These are phyloP conservation scores for Carex kokanica DNA, from an alignment of 176 grass and related monocot genomes.

Conservation along the genomic window DNA sequence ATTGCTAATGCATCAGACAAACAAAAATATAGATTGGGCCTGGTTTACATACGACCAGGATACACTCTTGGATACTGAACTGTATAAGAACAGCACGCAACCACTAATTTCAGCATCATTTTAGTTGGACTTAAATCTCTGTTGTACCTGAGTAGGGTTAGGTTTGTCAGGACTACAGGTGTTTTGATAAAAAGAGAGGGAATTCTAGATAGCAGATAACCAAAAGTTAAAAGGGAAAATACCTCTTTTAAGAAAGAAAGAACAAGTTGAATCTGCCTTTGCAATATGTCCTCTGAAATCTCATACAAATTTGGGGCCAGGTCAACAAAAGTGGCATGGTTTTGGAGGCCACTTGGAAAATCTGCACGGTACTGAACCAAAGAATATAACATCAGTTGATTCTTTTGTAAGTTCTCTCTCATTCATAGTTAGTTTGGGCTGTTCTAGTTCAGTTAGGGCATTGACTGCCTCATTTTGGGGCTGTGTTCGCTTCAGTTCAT, in stretches of 20 bases:
- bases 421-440: background rate
- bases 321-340: constrained; percentile 82
- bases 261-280: constrained; percentile 70
- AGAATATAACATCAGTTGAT: constrained; percentile 34
- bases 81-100: background rate
- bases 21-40: background rate
- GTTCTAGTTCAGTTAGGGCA: background rate
- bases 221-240: constrained; percentile 10
- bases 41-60: background rate
- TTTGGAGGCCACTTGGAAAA: constrained; percentile 70
- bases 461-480: background rate
- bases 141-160: no score
- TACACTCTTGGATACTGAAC: background rate
- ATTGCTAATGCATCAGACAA: background rate
- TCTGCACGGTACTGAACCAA: constrained; percentile 86
- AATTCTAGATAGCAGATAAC: constrained; percentile 10
- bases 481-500: background rate
- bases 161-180: background rate
- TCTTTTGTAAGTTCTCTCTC: background rate
- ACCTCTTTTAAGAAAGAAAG: constrained; percentile 67
- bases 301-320: constrained; percentile 72
- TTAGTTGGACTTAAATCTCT: background rate
- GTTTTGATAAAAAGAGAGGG: constrained; percentile 1
- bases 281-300: constrained; percentile 62
- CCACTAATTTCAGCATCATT: background rate